Base-by-base conservation (phyloP, 1,284 basidiomycete species). In the Trametes pubescens region DNA sequence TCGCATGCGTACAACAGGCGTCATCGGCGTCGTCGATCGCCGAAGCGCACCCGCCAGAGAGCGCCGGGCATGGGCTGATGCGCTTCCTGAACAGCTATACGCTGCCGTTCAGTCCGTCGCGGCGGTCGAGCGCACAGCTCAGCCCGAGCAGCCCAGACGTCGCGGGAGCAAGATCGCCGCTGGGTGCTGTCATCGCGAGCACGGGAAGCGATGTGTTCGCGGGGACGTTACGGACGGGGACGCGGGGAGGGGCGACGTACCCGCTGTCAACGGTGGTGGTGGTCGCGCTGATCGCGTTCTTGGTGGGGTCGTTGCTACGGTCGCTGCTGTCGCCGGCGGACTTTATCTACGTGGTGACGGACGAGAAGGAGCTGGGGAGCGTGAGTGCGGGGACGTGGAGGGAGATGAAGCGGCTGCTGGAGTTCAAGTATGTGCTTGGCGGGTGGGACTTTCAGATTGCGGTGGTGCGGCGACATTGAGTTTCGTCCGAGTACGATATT, bases 311-410 rank as follows among this genome's bases (percentile, higher is more conserved):
- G 13, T 81, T 99, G 54, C 78, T 97, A 65, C 86, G 97, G 62
- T 94, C 93, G 9, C 81, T 98, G 65, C 79, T 98, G 44, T 90
- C 91, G 9, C 92, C 95, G 13, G 90, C 92, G n/a, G 96, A 98
- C 77, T 99, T 96, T 79, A 88, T 97, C 58, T 92, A 92, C 76
- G 84, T 94, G 54, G 87, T 87, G 64, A 81, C 80, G 57, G 87
- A 87, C 66, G 71, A 83, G 67, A 73, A 76, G 70, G 86, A 86
- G 61, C 82, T 78, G 55, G 84, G 83, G 74, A 82, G 80, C 65
- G 77, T 78, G 71, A 78, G 77, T 32, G 69, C 81, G 55, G 88
- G 88, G 40, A 43, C 40, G 24, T 95, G 94, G 94, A 81, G 93
- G 66, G 94, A 96, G 80, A 89, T 96, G 66, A 85, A 85, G 71